These are phyloP conservation scores for Tubosaeta sp. DNA, from an alignment of 768 basidiomycete genomes.

Conservation along the genomic window DNA sequence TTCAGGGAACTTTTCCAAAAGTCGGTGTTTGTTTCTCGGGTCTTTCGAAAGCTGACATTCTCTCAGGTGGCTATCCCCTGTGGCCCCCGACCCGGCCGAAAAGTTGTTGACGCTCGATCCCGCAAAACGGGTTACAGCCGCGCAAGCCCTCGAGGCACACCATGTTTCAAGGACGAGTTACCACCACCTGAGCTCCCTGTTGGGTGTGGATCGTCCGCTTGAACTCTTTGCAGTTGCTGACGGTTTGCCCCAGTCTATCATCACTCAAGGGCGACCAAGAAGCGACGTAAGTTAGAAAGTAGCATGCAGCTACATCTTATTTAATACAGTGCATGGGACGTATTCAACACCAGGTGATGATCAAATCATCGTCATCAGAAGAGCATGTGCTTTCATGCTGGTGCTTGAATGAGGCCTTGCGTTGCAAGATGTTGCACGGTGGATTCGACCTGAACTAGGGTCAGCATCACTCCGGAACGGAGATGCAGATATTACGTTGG, in stretches of 20 bases:
- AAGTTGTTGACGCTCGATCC: conserved; percentile 80
- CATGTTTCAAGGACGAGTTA: conserved; percentile 81
- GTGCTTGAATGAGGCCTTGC: conserved; percentile 55
- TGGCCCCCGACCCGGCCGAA: conserved; percentile 84
- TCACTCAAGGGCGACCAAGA: conserved; percentile 85
- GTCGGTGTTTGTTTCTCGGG: conserved; percentile 40
- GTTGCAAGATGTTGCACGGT: conserved; percentile 80
- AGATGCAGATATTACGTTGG: conserved; percentile 56
- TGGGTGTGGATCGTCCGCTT: conserved; percentile 51
- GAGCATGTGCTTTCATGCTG: conserved; percentile 15
- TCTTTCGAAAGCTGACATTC: neutral
- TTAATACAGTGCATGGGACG: conserved; percentile 24
- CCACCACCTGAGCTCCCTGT: conserved; percentile 70
- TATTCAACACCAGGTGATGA: conserved; percentile 10
- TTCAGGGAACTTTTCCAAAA: conserved; percentile 85
- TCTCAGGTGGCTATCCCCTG: conserved; percentile 78
- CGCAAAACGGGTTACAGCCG: conserved; percentile 64
- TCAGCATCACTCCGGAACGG: conserved; percentile 1
- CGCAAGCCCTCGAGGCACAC: conserved; percentile 72
- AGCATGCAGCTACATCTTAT: conserved; percentile 35
- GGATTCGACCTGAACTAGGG: conserved; percentile 62
- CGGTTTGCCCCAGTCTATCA: conserved; percentile 50
- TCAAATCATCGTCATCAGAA: too few relatives aligned
- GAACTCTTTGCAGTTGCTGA: conserved; percentile 4
- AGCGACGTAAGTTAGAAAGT: conserved; percentile 63